Percentiles rank a stretch among this genome's conserved stretches.
Conservation (phyloP, 2,329 filamentous ascomycete genomes). For the Aspergillus sp. region DNA sequence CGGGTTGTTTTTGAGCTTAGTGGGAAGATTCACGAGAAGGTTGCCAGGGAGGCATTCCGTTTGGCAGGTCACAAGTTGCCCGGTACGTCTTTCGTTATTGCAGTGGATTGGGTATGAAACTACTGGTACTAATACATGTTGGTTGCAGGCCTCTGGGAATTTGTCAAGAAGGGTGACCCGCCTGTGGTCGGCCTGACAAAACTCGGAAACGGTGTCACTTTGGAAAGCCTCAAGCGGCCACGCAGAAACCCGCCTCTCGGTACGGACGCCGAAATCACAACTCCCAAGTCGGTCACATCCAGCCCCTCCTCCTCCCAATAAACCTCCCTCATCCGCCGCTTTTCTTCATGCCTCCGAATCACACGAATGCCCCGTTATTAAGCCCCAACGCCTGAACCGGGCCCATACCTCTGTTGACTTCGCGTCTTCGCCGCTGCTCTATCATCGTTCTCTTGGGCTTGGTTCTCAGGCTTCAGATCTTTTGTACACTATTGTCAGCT, state of each 20-base stretch:
- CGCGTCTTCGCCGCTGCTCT: conserved; percentile 37
- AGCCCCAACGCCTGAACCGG: conserved; percentile 50
- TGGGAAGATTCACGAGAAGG: conserved; percentile 87
- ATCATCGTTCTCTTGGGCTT: conserved; percentile 30
- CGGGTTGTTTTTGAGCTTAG: conserved; percentile 89
- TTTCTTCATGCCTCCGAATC: conserved; percentile 5
- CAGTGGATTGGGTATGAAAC: background rate
- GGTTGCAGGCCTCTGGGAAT: conserved; percentile 60
- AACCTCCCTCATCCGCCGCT: conserved; percentile 10
- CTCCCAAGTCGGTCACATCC: conserved; percentile 29
- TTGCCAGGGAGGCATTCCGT: conserved; percentile 87
- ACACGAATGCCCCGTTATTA: conserved; percentile 21
- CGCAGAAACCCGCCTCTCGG: conserved; percentile 56
- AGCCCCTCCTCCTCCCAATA: conserved; percentile 31
- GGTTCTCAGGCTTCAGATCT: conserved; percentile 28
- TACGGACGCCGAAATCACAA: conserved; percentile 21
- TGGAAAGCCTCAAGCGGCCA: conserved; percentile 76
- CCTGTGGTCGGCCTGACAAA: conserved; percentile 91
- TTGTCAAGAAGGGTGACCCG: conserved; percentile 85
- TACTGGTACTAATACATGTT: conserved; percentile 13
- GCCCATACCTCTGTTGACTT: conserved; percentile 49
- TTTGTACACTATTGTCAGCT: conserved; percentile 39
- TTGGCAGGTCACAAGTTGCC: conserved; percentile 92
- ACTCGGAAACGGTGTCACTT: conserved; percentile 68
- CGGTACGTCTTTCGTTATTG: conserved; percentile 49